A percentile compares a stretch with the other conserved stretches of the same genome.
Conservation (phyloP, 441 rosid species). For the Gossypium davidsonii region DNA sequence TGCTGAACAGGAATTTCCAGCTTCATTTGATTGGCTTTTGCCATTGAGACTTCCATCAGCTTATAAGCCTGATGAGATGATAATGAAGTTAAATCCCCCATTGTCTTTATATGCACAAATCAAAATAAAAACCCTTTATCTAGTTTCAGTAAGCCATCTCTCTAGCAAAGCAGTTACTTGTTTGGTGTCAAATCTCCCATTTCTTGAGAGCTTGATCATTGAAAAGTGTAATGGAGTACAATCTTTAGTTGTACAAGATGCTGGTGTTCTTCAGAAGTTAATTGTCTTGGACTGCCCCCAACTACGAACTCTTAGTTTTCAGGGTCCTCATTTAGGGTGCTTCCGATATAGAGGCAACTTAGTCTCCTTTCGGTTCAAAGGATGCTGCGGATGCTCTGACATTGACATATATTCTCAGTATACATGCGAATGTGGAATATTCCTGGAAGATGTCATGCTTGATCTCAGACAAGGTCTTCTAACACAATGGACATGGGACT, state of each 20-base stretch:
- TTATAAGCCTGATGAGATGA: not conserved
- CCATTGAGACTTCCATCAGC: not conserved
- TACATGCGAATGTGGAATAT: not conserved
- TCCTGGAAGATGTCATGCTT: not conserved
- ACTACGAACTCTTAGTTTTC: not conserved
- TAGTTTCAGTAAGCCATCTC: not conserved
- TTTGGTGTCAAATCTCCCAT: not conserved
- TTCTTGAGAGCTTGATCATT: not conserved
- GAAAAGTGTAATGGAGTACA: not conserved
- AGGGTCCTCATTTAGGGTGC: not conserved
- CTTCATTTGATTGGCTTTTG: not conserved
- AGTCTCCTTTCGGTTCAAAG: not conserved
- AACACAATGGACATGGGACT: not conserved
- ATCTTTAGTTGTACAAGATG: not conserved
- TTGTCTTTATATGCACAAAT: not conserved
- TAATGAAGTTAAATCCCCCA: not conserved
- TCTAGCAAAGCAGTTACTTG: not conserved
- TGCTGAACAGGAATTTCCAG: not conserved
- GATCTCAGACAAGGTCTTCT: conserved; percentile 8
- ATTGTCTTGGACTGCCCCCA: conserved; percentile 2
- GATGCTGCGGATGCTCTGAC: not conserved
- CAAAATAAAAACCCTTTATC: not conserved
- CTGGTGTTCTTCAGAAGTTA: not conserved
- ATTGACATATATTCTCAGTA: not conserved
- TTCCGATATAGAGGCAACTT: conserved; percentile 1